Base-by-base conservation (phyloP, 768 basidiomycete species). In the Boletus sp. region DNA sequence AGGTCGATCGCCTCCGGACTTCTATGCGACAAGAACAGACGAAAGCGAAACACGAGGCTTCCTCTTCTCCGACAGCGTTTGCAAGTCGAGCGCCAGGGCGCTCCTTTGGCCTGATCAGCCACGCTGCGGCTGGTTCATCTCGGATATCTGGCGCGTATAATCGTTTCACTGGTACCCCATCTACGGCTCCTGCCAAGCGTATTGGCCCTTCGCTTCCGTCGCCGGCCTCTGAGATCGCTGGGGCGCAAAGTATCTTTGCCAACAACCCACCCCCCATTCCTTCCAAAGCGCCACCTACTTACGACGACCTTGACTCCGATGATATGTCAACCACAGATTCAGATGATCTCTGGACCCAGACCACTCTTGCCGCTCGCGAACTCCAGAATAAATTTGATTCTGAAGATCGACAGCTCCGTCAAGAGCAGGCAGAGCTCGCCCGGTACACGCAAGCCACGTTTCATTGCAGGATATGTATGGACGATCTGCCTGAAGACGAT, bases 391-490 rank as follows among this genome's bases (percentile, higher is more conserved):
- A 69, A 34, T 78, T 69, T 30, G 76, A 80, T 34, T 65, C 63
- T 5, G 81, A 83, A 64, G 68, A 79, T 50, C 40, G 40, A 14
- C 64, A 51, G 2, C 69, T 82, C 35, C 64, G 67, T n/a, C 58
- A 43, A 7, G 75, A 82, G 55, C 59, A 65, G 1, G 55, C 53
- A 13, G 63, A 65, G 3, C 72, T 80, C 7, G 43, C 58, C 14
- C 57, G 41, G 11, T 30, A 52, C 13, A 45, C 60, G 5, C 79
- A 77, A 38, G 30, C 32, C 38, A 66, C 53, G n/a, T 85, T 84
- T 53, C 65, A 74, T 38, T 88, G 86, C 59, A 70, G 72, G 9
- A 72, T 87, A 35, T 88, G 86, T 64, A 64, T 80, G 54, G 85
- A 88, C 14, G 64, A 73, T 2, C 64, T 72, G 40, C 71, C 76